Base-by-base conservation (phyloP, 148 eudicot genomes). In the Silene uniflora region DNA sequence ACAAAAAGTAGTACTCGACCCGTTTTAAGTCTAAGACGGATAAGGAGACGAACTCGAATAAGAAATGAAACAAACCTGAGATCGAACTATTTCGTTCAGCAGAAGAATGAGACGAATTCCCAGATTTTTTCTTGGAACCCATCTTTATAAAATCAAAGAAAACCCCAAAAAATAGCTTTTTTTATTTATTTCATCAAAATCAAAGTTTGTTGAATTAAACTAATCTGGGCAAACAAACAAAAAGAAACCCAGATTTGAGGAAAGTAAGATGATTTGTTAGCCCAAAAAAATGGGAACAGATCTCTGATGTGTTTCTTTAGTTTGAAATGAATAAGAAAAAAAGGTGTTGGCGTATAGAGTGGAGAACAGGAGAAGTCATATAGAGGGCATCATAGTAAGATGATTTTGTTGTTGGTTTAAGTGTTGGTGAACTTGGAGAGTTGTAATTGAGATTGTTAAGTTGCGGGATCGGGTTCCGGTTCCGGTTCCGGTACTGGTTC, bases 71-170 rank as follows among this genome's bases (percentile, higher is more conserved):
- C 75, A 21, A 73, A 84, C 87, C 83, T 76, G 85, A 69, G 76
- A 76, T 76, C 55, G 62, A 52, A 0, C 85, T 65, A 73, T 80
- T 69, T 23, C 46, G 72, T 22, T 73, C 73, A 19, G 64, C 65
- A 42, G 82, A 78, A 80, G 73, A 35, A 77, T 16, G 22, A 56
- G 84, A 79, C 17, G 83, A 79, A 71, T 59, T 69, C 21, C 32
- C 73, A 0, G 85, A 73, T 79, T 82, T 84, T 77, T 64, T 84
- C 47, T 25, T 77, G 6, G 87, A 79, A 11, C 87, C 85, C 87
- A 84, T 84, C 47, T 67, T 47, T 5, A 9, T 35, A 67, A 58
- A 67, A 16, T 1, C 11, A 58, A 58, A 7, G 5, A 60, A 44
- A 19, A 67, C 62, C 17, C 69, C 56, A 9, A 49, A 49, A 49